Evolutionary conservation across 495 filamentous ascomycete species (phyloP).

Genomic region (Sabuloglossum arenarium): DNA sequence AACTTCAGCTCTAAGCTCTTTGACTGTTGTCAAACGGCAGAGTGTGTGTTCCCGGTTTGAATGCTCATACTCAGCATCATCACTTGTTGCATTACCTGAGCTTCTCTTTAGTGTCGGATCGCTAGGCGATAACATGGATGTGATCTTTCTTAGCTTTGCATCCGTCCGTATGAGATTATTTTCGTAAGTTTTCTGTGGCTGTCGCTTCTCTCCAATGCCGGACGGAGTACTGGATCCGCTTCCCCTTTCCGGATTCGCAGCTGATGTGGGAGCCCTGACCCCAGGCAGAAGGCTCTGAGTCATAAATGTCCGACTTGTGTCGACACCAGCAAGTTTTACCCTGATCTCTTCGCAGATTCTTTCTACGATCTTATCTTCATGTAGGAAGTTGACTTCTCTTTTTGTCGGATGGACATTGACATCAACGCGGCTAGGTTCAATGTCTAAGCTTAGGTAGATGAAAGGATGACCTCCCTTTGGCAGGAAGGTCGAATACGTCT

Average conservation of each 20-base stretch:
- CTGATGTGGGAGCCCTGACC: conserved; percentile 21
- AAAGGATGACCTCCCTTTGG: conserved; percentile 94
- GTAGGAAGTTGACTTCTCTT: conserved; percentile 92
- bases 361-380: conserved; percentile 93
- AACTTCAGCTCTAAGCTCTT: conserved; percentile 59
- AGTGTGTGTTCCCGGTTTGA: conserved; percentile 43
- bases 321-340: conserved; percentile 62
- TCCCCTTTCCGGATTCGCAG: conserved; percentile 15
- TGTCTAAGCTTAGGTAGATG: conserved; percentile 77
- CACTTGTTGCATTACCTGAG: neutral
- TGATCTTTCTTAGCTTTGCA: conserved; percentile 80
- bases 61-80: conserved; percentile 42
- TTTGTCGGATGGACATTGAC: conserved; percentile 98
- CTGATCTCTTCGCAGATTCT: conserved; percentile 66
- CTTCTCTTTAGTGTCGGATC: neutral
- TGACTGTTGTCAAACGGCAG: conserved; percentile 62
- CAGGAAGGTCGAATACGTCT: conserved; percentile 74
- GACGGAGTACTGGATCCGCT: conserved; percentile 11
- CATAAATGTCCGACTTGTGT: conserved; percentile 85
- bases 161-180: conserved; percentile 86
- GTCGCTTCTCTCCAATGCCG: conserved; percentile 15
- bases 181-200: conserved; percentile 48
- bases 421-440: conserved; percentile 84
- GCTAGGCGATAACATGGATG: conserved; percentile 57
- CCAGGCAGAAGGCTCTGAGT: conserved; percentile 80